Percentiles rank a stretch among this genome's conserved stretches.
Evolutionary conservation across 805 yeast species (phyloP).

Genomic region (Cyberlindnera amylophila): DNA sequence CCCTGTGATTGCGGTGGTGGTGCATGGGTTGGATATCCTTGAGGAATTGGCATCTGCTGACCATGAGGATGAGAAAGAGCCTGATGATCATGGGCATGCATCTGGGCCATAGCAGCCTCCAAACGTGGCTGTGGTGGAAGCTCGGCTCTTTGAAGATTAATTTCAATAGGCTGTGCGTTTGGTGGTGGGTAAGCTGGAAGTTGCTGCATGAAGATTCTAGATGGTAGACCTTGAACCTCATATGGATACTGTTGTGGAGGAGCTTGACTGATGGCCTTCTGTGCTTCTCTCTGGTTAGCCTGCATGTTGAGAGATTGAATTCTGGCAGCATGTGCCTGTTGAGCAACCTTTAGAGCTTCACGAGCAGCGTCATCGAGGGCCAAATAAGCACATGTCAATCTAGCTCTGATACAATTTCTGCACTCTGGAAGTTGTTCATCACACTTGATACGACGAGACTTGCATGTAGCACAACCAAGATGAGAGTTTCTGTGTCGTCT

Average conservation of each 20-base stretch:
- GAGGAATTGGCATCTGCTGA: too few species aligned
- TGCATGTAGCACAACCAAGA: slow-evolving; percentile 70
- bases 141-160: slow-evolving; percentile 17
- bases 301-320: slow-evolving; percentile 31
- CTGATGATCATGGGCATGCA: neutral
- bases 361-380: slow-evolving; percentile 45
- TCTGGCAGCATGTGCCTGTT: slow-evolving; percentile 34
- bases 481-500: slow-evolving; percentile 67
- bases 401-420: slow-evolving; percentile 46
- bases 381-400: slow-evolving; percentile 46
- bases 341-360: slow-evolving; percentile 47
- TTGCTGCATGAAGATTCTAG: slow-evolving; percentile 19
- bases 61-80: neutral
- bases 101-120: slow-evolving; percentile 1
- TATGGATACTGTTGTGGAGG: slow-evolving; percentile 19
- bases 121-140: slow-evolving; percentile 8
- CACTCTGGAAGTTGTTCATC: slow-evolving; percentile 62
- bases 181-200: slow-evolving; percentile 10
- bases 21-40: too few species aligned
- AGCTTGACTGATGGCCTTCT: slow-evolving; percentile 5
- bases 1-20: too few species aligned
- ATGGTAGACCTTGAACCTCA: slow-evolving; percentile 21
- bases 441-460: slow-evolving; percentile 58
- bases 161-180: slow-evolving; percentile 19
- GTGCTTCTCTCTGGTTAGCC: slow-evolving; percentile 19